Conservation (phyloP, 306 rosid genomes). For the Senna siamea region DNA sequence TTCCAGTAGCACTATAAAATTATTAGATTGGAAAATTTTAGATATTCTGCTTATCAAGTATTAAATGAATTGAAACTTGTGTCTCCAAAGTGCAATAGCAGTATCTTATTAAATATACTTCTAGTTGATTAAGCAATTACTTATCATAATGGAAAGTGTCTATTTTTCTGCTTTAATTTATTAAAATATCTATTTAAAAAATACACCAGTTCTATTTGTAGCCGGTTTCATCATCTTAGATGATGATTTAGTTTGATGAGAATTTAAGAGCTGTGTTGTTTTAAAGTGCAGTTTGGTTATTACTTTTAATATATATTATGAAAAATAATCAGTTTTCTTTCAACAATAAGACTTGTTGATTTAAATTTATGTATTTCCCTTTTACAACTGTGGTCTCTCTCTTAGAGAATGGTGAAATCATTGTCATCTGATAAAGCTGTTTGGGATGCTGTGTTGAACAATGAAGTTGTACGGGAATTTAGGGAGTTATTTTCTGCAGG, state of each 20-base stretch:
- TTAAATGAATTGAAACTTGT: background rate
- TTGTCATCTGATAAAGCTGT: constrained; percentile 71
- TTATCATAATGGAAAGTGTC: background rate
- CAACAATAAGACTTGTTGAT: background rate
- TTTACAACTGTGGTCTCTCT: constrained; percentile 5
- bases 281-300: background rate
- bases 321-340: background rate
- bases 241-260: background rate
- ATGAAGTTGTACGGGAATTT: constrained; percentile 70
- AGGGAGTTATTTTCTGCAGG: constrained; percentile 60
- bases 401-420: constrained; percentile 75
- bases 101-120: constrained; percentile 2
- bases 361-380: background rate
- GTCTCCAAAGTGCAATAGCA: background rate
- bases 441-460: constrained; percentile 84
- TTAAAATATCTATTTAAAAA: background rate
- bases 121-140: background rate
- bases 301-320: background rate
- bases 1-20: background rate
- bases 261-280: background rate
- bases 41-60: background rate
- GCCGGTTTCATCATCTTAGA: constrained; percentile 8
- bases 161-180: background rate
- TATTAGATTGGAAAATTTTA: background rate
- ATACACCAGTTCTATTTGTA: background rate